Evolutionary conservation across 1,284 basidiomycete genomes (phyloP).

Genomic region (Trichosporon sp.): DNA sequence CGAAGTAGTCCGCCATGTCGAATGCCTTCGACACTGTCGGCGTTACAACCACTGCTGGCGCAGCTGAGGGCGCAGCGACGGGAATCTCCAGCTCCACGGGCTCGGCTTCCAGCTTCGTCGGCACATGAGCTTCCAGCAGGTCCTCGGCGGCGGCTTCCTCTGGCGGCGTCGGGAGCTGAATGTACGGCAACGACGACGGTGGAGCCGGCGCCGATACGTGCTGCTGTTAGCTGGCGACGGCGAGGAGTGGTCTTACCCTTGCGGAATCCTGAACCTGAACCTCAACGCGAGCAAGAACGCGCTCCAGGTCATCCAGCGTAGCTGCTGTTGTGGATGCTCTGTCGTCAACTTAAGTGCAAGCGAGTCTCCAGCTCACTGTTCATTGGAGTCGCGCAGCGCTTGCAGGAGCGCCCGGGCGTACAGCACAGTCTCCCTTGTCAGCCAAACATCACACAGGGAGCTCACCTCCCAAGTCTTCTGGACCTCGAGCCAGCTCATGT

Average conservation of each 20-base stretch:
- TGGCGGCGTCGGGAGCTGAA: slow-evolving; percentile 26
- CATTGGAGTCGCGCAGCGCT: slow-evolving; percentile 41
- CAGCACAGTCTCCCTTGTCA: slow-evolving; percentile 40
- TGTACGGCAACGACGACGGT: slow-evolving; percentile 15
- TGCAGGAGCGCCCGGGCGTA: slow-evolving; percentile 48
- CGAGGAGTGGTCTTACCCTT: slow-evolving; percentile 12
- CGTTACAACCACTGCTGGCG: slow-evolving; percentile 1
- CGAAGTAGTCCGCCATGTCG: slow-evolving; percentile 42
- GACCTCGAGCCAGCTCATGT: slow-evolving; percentile 41
- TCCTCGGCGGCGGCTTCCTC: slow-evolving; percentile 22
- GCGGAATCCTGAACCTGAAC: slow-evolving; percentile 27
- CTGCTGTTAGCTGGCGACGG: slow-evolving; percentile 21
- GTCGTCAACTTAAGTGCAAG: slow-evolving; percentile 16
- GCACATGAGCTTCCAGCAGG: slow-evolving; percentile 27
- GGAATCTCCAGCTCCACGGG: slow-evolving; percentile 11
- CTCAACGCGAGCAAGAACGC: slow-evolving; percentile 33
- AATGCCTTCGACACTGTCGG: slow-evolving; percentile 21
- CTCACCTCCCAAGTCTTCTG: slow-evolving; percentile 53
- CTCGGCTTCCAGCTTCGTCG: slow-evolving; percentile 24
- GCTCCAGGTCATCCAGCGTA: slow-evolving; percentile 32
- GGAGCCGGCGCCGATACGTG: slow-evolving; percentile 27
- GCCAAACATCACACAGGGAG: not conserved
- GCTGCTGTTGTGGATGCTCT: slow-evolving; percentile 38
- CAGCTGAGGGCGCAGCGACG: not conserved
- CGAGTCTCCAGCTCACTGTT: slow-evolving; percentile 39